These are phyloP conservation scores for Davidsoniella virescens DNA, from an alignment of 2,329 filamentous ascomycete genomes.

Conservation along the genomic window DNA sequence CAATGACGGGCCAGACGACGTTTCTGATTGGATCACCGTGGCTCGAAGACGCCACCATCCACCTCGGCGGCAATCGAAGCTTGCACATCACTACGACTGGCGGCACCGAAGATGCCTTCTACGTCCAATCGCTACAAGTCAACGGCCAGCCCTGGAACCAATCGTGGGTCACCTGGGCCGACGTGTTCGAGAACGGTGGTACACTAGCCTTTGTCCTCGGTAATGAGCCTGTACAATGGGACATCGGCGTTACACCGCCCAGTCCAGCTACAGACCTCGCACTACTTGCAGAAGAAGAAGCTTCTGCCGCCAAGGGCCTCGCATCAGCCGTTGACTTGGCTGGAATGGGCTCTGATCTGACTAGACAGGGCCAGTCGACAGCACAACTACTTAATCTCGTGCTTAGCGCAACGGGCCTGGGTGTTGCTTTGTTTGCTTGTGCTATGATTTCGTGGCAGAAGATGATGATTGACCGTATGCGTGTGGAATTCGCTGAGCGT, in stretches of 20 bases:
- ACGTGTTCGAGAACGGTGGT: constrained; percentile 48
- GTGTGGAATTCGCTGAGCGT: not conserved
- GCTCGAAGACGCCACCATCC: constrained; percentile 42
- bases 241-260: constrained; percentile 41
- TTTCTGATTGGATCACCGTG: constrained; percentile 50
- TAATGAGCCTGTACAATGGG: constrained; percentile 34
- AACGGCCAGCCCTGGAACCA: constrained; percentile 47
- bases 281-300: no score
- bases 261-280: constrained; percentile 27
- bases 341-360: no score
- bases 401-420: not conserved
- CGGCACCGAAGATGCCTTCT: constrained; percentile 26
- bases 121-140: constrained; percentile 49
- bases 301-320: no score
- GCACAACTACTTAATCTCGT: not conserved
- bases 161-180: constrained; percentile 49
- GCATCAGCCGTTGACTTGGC: no score
- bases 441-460: not conserved
- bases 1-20: constrained; percentile 50
- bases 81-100: constrained; percentile 35
- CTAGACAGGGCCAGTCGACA: not conserved
- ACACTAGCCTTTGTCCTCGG: constrained; percentile 50
- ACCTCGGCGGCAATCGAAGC: constrained; percentile 36
- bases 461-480: not conserved
- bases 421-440: not conserved